Base-by-base conservation (phyloP, 2,329 filamentous ascomycete genomes). In the Colletotrichum paranaense region DNA sequence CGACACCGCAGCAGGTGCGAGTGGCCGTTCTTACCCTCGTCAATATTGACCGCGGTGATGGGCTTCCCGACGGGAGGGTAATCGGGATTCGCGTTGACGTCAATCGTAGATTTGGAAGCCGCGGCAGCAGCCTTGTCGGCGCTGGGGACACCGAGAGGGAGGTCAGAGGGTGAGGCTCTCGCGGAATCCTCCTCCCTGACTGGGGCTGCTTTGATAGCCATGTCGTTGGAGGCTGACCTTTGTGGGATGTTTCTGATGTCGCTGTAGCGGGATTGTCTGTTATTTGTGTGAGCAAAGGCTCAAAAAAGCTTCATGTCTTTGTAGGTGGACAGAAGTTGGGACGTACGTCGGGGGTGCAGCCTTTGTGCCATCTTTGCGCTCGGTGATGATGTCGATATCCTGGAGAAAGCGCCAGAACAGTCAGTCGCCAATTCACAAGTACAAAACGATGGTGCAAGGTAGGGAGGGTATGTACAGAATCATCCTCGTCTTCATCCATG, bases 51-150 rank as follows among this genome's bases (percentile, higher is more conserved):
- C 74, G 92, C 93, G 8, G 92, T 93, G 66, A 95, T 90, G 77
- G 97, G 93, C 78, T 97, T 95, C 77, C 97, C 97, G 26, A 92
- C 92, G 3, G 89, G 87, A 22, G 93, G 91, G 81, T 97, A 95
- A 2, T 93, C 85, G 0, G 97, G 96, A 75, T 95, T 94, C 4
- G 89, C 93, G 81, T 97, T 91, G 67, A 98, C 90, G 79, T 98
- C 94, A 75, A 98, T 90, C 62, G 91, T 95, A 14, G 95, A 98
- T 71, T 93, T 95, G 53, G 93, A 85, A 82, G 95, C 85, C 81
- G 97, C 86, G 77, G 92, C 84, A 1, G 90, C 89, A 62, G 91
- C 89, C 74, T 86, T 79, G 75, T 88, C 83, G 82, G 84, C 88
- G 82, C 84, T 90, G 35, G 82, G 81, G 6, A 78, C 69, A 14